These are phyloP conservation scores for Acephala macrosclerotiorum DNA, from an alignment of 2,329 filamentous ascomycete species.

Conservation along the genomic window DNA sequence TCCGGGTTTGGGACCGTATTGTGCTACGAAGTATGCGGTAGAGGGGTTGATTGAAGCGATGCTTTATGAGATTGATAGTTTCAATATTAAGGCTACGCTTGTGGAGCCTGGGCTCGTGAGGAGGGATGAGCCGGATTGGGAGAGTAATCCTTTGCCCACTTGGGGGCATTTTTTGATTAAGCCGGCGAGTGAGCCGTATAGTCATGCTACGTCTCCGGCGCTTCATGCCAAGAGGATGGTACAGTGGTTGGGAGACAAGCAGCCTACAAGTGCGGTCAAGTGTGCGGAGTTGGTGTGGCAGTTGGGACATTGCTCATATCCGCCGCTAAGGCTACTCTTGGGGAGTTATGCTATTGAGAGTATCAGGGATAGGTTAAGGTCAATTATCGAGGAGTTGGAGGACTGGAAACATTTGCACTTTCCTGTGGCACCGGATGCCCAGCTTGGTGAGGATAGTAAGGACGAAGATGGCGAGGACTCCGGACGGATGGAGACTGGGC, in stretches of 20 bases:
- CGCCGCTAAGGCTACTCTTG: conserved; percentile 83
- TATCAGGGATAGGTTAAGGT: conserved; percentile 86
- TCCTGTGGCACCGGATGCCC: conserved; percentile 52
- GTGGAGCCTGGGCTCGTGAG: conserved; percentile 91
- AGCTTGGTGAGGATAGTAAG: conserved; percentile 45
- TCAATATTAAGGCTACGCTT: conserved; percentile 92
- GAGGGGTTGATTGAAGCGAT: conserved; percentile 96
- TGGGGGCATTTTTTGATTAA: conserved; percentile 96
- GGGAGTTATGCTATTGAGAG: conserved; percentile 97
- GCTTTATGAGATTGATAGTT: conserved; percentile 91
- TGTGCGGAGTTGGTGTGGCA: conserved; percentile 95
- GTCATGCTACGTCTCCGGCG: conserved; percentile 78
- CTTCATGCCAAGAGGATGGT: conserved; percentile 90
- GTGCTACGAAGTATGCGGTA: conserved; percentile 95
- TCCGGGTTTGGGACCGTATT: conserved; percentile 91
- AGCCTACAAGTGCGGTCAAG: conserved; percentile 92
- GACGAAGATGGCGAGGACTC: conserved; percentile 41
- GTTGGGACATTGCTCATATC: conserved; percentile 92
- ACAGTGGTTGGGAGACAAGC: conserved; percentile 91
- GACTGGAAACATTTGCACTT: conserved; percentile 92
- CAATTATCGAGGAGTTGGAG: conserved; percentile 93
- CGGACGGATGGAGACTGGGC: conserved; percentile 29
- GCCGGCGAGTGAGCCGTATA: conserved; percentile 82
- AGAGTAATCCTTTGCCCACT: conserved; percentile 66
- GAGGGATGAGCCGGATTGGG: conserved; percentile 76